phyloP scores from a whole-genome alignment of 139 green algal species.

The Coelastrella sp. region DNA sequence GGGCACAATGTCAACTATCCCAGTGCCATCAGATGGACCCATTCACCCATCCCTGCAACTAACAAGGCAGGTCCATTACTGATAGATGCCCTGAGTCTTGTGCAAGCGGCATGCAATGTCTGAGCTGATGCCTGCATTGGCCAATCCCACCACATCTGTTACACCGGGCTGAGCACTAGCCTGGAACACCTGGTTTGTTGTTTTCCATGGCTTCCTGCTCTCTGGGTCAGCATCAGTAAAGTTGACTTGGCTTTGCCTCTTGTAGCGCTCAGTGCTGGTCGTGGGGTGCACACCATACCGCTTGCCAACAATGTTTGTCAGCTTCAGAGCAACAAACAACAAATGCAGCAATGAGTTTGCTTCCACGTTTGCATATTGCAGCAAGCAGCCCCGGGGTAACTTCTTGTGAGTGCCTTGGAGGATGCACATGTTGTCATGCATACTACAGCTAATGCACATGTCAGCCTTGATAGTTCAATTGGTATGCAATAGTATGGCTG shows the following conservation, averaged over 20 bases:
- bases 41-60: no score
- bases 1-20: not conserved
- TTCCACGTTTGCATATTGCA: no score
- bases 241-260: conserved; percentile 61
- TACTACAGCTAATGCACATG: no score
- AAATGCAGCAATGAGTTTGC: not conserved
- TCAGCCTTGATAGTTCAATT: no score
- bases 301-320: conserved; percentile 65
- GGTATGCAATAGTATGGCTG: no score
- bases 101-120: conserved; percentile 63
- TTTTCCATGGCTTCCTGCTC: conserved; percentile 64
- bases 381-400: no score
- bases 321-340: conserved; percentile 51
- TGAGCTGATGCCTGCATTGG: conserved; percentile 67
- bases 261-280: conserved; percentile 62
- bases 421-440: no score
- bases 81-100: conserved; percentile 58
- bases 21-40: no score
- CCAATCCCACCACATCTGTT: conserved; percentile 61
- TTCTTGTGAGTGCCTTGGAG: no score
- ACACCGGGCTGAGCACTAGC: conserved; percentile 53
- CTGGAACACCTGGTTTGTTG: conserved; percentile 74
- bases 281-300: conserved; percentile 64
- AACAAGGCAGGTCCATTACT: no score
- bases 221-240: conserved; percentile 60